Evolutionary conservation across 148 eudicot genomes (phyloP), one percentile per base, ranked within the genome.

Genomic region (Rhododendron simsii): DNA sequence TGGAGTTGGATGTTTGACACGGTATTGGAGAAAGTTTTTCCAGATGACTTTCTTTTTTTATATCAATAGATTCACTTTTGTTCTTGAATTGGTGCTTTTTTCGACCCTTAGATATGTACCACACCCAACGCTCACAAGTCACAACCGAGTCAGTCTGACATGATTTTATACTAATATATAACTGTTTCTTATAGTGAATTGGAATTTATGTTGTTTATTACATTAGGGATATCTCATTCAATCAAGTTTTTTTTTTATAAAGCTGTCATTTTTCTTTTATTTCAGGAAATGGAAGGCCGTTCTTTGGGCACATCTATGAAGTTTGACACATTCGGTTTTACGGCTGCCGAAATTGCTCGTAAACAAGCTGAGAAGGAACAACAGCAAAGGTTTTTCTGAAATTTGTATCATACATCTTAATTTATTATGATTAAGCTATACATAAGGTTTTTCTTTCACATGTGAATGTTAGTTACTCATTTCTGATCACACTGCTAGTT

Each of bases 291-390:
- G 93, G 98, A 93, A 91, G 98, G 95, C 84, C 88, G 90, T 85
- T 90, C 95, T 37, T 87, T 96, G 90, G 96, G 95, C 83, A 92
- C 98, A 89, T 94, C 98, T 47, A 91, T 93, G 86, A 92, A 95
- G 89, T 96, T 95, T 77, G 99, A 96, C 87, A 96, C 98, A 26
- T 96, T 96, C 86, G 98, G 99, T 80, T 93, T 92, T 83, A 96
- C 98, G 48, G 98, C 98, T 47, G 94, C 95, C 67, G 99, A 94
- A 86, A 88, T 89, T 88, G 95, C 99, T 47, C 96, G 96, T 9
- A 93, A 95, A 87, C 93, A 97, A 89, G 94, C 91, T 77, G 99
- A 95, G 85, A 94, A 92, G 87, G 98, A 97, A 85, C 98, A 95
- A 80, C 91, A 91, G 67, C 90, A 94, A 89, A 94, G 99, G 99